Evolutionary conservation across 2,329 filamentous ascomycete species (phyloP), one percentile per base, ranked within the genome.

Genomic region (Neofusicoccum parvum): DNA sequence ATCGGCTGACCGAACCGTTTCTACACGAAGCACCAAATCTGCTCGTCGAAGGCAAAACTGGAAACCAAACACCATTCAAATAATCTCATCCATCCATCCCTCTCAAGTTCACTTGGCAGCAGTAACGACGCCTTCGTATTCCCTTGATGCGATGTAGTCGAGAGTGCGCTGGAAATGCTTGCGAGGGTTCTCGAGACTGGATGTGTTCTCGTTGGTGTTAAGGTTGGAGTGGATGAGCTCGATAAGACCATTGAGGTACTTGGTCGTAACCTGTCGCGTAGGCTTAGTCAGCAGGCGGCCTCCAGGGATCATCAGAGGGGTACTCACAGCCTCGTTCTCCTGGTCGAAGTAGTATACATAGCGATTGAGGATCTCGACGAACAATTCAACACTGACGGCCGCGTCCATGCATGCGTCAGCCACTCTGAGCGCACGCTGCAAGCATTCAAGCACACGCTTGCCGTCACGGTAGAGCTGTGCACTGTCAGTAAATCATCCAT

Each of bases 271-370:
- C 86, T 88, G 62, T 48, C 64, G 37, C 6, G 11, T 39, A 39
- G 37, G 37, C 37, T 39, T 32, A 37, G 45, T 62, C 36, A 62
- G 20, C 11, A 15, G 27, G 14, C 3, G 9, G 9, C 17, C n/a
- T 9, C 27, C 11, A 36, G 3, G 14, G 5, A 53, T 34, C 5
- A n/a, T 41, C 12, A 45, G n/a, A n/a, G 23, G 51, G 11, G 39
- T 32, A 78, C 85, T 80, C 78, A 87, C 95, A 70, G 94, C 94
- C 80, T 99, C 95, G 79, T 99, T 99, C 76, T 97, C 92, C 78
- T 99, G 94, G 79, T 99, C 95, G 81, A 97, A 99, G 82, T 98
- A 99, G 79, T 99, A 99, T 62, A 98, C 94, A 76, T 99, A 99
- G 78, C 95, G 89, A 78, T 99, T 97, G 65, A 99, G 82, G 69